phyloP scores from a whole-genome alignment of 176 grass and related monocot species.

The Triticum turgidum region DNA sequence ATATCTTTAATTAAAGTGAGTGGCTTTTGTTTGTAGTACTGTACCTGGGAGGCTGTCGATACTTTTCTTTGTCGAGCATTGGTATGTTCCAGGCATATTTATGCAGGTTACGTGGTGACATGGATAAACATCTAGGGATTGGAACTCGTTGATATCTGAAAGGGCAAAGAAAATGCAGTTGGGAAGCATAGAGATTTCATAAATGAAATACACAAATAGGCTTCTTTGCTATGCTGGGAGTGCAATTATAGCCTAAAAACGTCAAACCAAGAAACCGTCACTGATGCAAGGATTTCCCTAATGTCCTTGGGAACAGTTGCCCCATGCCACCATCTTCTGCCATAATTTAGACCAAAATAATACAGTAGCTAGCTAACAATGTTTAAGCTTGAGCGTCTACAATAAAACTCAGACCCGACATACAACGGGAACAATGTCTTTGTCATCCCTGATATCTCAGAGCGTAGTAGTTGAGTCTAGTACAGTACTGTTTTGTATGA shows the following conservation, averaged over 20 bases:
- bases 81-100: constrained; percentile 33
- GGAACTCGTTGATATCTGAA: constrained; percentile 32
- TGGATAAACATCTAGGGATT: constrained; percentile 22
- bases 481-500: no score
- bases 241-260: background rate
- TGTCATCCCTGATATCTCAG: no score
- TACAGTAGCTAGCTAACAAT: no score
- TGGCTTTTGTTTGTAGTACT: background rate
- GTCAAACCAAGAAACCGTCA: background rate
- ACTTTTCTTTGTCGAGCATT: constrained; percentile 11
- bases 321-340: no score
- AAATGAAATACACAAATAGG: background rate
- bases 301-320: constrained; percentile 1
- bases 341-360: no score
- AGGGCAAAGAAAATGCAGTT: background rate
- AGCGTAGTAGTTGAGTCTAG: no score
- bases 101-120: constrained; percentile 15
- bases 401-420: no score
- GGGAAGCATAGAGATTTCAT: background rate
- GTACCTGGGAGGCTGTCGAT: background rate
- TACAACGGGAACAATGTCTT: no score
- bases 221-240: background rate
- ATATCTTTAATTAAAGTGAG: background rate
- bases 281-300: constrained; percentile 18
- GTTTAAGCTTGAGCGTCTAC: no score